phyloP scores from a whole-genome alignment of 306 rosid genomes.

The Trichosanthes cucumerina region DNA sequence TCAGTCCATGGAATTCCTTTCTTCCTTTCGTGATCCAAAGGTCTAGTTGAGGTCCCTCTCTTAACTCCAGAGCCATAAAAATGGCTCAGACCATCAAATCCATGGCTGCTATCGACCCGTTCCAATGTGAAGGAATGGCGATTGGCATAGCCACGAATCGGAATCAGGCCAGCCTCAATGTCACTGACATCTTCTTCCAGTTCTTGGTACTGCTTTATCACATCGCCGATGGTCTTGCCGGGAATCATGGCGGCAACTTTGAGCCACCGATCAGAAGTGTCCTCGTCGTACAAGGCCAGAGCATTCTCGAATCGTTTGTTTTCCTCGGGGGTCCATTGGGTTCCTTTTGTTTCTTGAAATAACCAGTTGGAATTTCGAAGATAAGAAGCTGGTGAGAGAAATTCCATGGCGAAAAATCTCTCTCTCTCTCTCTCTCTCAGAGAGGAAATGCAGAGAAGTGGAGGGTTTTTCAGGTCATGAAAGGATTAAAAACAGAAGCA shows the following conservation, averaged over 20 bases:
- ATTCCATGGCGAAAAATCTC: slow-evolving; percentile 17
- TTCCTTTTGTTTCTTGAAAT: slow-evolving; percentile 56
- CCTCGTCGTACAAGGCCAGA: slow-evolving; percentile 55
- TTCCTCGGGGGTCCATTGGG: slow-evolving; percentile 73
- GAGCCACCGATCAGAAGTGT: slow-evolving; percentile 72
- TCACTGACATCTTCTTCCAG: slow-evolving; percentile 78
- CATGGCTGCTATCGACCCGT: slow-evolving; percentile 34
- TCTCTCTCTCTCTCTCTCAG: not conserved
- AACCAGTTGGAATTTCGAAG: slow-evolving; percentile 63
- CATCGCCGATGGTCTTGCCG: slow-evolving; percentile 81
- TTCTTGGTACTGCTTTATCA: slow-evolving; percentile 66
- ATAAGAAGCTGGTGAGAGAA: slow-evolving; percentile 56
- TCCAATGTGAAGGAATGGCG: slow-evolving; percentile 61
- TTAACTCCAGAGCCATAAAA: slow-evolving; percentile 45
- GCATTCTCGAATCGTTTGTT: slow-evolving; percentile 82
- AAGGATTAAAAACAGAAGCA: not conserved
- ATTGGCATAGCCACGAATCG: slow-evolving; percentile 45
- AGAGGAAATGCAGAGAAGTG: not conserved
- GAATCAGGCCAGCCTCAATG: slow-evolving; percentile 79
- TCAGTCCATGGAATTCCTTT: slow-evolving; percentile 93
- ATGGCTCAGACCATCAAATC: slow-evolving; percentile 53
- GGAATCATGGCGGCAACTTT: slow-evolving; percentile 77
- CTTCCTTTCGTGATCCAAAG: slow-evolving; percentile 77
- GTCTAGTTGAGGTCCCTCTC: slow-evolving; percentile 43
- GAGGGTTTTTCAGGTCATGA: not conserved